Evolutionary conservation across 148 eudicot species (phyloP), one percentile per base, ranked within the genome.

Genomic region (Persicaria maculosa): DNA sequence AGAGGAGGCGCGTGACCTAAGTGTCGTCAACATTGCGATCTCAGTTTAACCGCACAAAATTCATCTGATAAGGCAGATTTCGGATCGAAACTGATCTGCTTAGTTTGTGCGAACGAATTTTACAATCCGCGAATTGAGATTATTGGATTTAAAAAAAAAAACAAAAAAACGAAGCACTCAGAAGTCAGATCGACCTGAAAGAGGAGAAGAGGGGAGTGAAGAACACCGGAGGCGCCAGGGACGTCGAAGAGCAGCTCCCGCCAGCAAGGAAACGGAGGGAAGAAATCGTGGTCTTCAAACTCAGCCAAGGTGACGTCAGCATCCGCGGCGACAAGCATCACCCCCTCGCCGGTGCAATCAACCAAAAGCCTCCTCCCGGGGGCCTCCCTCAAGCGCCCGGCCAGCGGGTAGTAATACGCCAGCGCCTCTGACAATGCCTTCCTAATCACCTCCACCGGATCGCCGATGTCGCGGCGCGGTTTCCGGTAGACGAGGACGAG

Each of bases 321-420:
- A 11, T 80, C 80, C 10, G 86, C 86, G 64, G 73, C 77, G 6
- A 79, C 57, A 31, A 83, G 80, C 78, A 80, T 11, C 55, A 83
- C 83, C 1, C 85, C 85, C 48, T 83, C 81, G 15, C 79, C 81
- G 8, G 72, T 78, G 50, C 86, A 83, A 0, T 83, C 86, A 47
- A 83, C 79, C 47, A 71, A 36, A 4, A 83, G 77, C 61, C 73
- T 80, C 16, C 77, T 31, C 9, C 50, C 68, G 0, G 74, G 76
- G 73, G 12, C 15, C 69, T 81, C 81, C 53, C 74, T 74, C 0
- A 84, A 71, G 68, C 86, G 47, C n/a, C 86, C 86, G 0, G 86
- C 86, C n/a, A 80, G 55, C 9, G 86, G 83, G 16, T 80, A 77
- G 68, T 80, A 71, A 6, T 19, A 71, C 25, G 19, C 73, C 31